These are phyloP conservation scores for Ustilago xerochloae DNA, from an alignment of 1,284 basidiomycete species.

Conservation along the genomic window DNA sequence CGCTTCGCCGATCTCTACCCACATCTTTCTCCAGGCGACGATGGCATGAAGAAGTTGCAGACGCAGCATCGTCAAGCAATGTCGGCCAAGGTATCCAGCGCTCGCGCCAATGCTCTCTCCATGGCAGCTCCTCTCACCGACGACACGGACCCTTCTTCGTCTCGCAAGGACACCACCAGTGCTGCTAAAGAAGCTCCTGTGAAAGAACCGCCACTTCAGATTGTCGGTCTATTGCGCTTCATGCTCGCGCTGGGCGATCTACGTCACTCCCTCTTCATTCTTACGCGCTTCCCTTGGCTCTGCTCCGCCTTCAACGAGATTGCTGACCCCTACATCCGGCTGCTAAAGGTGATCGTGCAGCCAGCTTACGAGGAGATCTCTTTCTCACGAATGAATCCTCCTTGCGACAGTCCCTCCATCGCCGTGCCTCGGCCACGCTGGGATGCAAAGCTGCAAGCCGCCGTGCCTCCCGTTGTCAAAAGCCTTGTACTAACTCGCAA, in stretches of 20 bases:
- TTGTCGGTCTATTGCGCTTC: constrained; percentile 81
- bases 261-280: constrained; percentile 79
- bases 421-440: constrained; percentile 63
- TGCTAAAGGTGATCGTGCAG: constrained; percentile 59
- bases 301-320: constrained; percentile 81
- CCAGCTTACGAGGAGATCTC: constrained; percentile 59
- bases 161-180: constrained; percentile 31
- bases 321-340: constrained; percentile 75
- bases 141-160: constrained; percentile 63
- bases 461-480: constrained; percentile 19
- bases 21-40: constrained; percentile 74
- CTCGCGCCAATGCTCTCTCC: constrained; percentile 80
- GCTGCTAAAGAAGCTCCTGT: constrained; percentile 70
- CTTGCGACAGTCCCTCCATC: constrained; percentile 69
- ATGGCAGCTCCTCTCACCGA: constrained; percentile 87
- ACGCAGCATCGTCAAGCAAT: constrained; percentile 78
- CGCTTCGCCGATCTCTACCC: constrained; percentile 85
- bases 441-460: constrained; percentile 36
- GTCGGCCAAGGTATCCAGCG: constrained; percentile 73
- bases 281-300: constrained; percentile 87
- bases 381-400: constrained; percentile 74
- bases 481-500: constrained; percentile 44
- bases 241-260: constrained; percentile 86
- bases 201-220: constrained; percentile 79
- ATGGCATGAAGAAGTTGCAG: constrained; percentile 70